Conservation (phyloP, 495 filamentous ascomycete genomes). For the Mytilinidion resinicola region DNA sequence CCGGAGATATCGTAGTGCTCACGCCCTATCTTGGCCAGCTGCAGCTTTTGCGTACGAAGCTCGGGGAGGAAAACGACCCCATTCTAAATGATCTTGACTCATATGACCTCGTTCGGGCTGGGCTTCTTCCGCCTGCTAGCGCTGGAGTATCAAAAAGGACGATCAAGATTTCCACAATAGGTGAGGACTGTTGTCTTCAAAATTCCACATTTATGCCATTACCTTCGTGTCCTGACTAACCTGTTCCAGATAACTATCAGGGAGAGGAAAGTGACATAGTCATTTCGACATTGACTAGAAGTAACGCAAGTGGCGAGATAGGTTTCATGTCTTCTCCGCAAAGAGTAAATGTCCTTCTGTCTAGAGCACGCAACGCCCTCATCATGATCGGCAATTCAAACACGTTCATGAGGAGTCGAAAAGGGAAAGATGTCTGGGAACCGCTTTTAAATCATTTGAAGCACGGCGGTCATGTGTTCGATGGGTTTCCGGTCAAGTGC, state of each 20-base stretch:
- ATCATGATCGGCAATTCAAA: slow-evolving; percentile 67
- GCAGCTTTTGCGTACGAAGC: slow-evolving; percentile 45
- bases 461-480: slow-evolving; percentile 49
- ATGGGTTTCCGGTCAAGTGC: slow-evolving; percentile 65
- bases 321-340: slow-evolving; percentile 69
- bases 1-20: slow-evolving; percentile 59
- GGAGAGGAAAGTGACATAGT: slow-evolving; percentile 77
- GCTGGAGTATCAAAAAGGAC: slow-evolving; percentile 46
- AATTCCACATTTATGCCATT: background rate
- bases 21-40: slow-evolving; percentile 61
- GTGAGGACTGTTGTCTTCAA: slow-evolving; percentile 30
- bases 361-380: slow-evolving; percentile 58
- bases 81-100: slow-evolving; percentile 66
- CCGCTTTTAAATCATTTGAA: slow-evolving; percentile 56
- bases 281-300: slow-evolving; percentile 59
- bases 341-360: slow-evolving; percentile 66
- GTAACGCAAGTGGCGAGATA: slow-evolving; percentile 58
- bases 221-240: background rate
- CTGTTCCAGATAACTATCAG: slow-evolving; percentile 63
- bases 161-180: slow-evolving; percentile 61
- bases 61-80: slow-evolving; percentile 54
- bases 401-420: slow-evolving; percentile 59
- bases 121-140: slow-evolving; percentile 50
- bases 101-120: slow-evolving; percentile 59
- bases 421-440: slow-evolving; percentile 53